Base-by-base conservation (phyloP, 345 rosid genomes). In the Salix purpurea region DNA sequence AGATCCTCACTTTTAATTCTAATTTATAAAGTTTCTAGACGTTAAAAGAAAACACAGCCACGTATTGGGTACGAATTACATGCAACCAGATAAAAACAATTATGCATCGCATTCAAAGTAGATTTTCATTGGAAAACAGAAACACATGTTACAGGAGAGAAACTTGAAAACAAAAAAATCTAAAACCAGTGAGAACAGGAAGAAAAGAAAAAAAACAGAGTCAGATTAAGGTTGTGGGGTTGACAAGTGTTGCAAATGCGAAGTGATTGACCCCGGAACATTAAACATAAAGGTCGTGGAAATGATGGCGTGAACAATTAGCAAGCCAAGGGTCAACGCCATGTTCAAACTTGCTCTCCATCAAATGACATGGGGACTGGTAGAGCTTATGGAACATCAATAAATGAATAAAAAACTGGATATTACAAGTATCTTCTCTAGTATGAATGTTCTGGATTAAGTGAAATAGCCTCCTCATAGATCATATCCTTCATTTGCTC, bases 401-500 rank as follows among this genome's bases (percentile, higher is more conserved):
- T 7, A 64, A 2, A n/a, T 39, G 40, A 74, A 50, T 44, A 7
- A 19, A 26, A 32, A 65, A 19, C 16, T 44, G n/a, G 13, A 46
- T 12, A 37, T 28, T 7, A 74, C 44, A 44, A 30, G 21, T 42
- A 73, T 12, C 64, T 67, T 28, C 32, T 36, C 48, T 14, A 23
- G 4, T 79, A 90, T 64, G 90, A 91, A 80, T 85, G 84, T 28
- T 83, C 84, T 26, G 97, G 99, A 90, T 96, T 94, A 73, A 88
- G 83, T 67, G 88, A 67, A 73, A 94, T 62, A 54, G 99, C 95
- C 86, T 93, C 99, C 40, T 67, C 78, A 84, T 91, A 92, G 61
- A 94, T 88, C 91, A 91, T 85, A 48, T 94, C 99, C 79, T 96
- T 96, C 61, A 94, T 94, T 82, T 96, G 96, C 83, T 92, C 97